These are phyloP conservation scores for Terfezia boudieri DNA, from an alignment of 495 filamentous ascomycete genomes.

Conservation along the genomic window DNA sequence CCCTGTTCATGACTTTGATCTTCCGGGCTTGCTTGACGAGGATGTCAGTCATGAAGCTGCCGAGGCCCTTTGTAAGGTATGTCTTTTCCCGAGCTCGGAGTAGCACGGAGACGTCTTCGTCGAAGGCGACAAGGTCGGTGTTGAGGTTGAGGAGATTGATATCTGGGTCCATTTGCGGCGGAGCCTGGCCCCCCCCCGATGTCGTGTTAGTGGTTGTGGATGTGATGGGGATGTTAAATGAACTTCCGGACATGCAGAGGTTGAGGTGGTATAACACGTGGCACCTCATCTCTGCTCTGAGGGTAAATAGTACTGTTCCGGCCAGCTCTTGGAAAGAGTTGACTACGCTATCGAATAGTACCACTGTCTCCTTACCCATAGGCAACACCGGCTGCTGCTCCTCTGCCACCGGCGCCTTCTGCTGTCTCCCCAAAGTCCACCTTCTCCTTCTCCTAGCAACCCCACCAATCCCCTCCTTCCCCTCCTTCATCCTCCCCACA, in stretches of 20 bases:
- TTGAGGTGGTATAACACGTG: constrained; percentile 48
- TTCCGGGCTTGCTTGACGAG: constrained; percentile 30
- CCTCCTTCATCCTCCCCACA: neutral
- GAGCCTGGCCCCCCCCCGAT: neutral
- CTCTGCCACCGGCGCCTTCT: constrained; percentile 26
- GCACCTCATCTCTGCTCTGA: constrained; percentile 73
- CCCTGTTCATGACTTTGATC: constrained; percentile 25
- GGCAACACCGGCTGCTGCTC: constrained; percentile 32
- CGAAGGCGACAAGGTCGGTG: constrained; percentile 56
- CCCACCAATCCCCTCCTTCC: constrained; percentile 10
- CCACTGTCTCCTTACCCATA: constrained; percentile 64
- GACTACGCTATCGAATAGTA: constrained; percentile 73
- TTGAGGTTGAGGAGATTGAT: constrained; percentile 56
- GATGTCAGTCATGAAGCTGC: constrained; percentile 43
- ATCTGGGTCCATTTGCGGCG: constrained; percentile 42
- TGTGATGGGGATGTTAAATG: constrained; percentile 24
- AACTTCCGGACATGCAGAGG: constrained; percentile 35
- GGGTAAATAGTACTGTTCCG: constrained; percentile 48
- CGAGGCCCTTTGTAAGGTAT: constrained; percentile 32
- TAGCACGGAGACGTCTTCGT: constrained; percentile 52
- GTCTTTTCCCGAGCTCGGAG: constrained; percentile 39
- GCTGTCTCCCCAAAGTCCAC: constrained; percentile 62
- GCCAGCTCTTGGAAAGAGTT: constrained; percentile 58
- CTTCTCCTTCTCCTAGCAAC: constrained; percentile 26
- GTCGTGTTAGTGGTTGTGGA: constrained; percentile 39